Percentiles rank a stretch among this genome's conserved stretches.
Evolutionary conservation across 306 rosid genomes (phyloP).

Genomic region (Pueraria montana): DNA sequence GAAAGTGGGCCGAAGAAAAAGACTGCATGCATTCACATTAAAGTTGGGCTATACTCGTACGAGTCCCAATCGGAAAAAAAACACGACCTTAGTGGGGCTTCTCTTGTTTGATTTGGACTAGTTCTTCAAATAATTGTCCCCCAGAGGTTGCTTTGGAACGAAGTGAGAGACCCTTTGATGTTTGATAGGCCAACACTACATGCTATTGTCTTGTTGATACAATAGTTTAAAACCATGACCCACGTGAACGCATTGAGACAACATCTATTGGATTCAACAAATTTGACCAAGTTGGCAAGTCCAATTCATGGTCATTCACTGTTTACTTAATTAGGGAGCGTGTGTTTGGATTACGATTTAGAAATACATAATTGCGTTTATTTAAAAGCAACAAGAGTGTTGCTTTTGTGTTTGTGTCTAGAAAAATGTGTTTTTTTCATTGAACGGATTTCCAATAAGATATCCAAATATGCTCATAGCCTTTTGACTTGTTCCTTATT

Average conservation of each 20-base stretch:
- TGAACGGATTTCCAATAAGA: too few relatives aligned
- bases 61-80: slow-evolving; percentile 27
- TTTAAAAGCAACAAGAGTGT: too few relatives aligned
- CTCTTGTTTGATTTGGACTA: slow-evolving; percentile 37
- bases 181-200: slow-evolving; percentile 38
- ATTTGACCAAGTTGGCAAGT: neutral
- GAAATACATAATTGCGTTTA: too few relatives aligned
- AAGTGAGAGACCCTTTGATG: neutral
- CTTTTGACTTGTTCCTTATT: neutral
- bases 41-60: slow-evolving; percentile 12
- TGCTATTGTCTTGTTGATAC: slow-evolving; percentile 7
- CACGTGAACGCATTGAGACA: slow-evolving; percentile 37
- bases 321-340: neutral
- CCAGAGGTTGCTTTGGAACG: neutral
- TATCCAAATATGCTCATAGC: too few relatives aligned
- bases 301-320: slow-evolving; percentile 3
- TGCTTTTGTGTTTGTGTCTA: too few relatives aligned
- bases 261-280: neutral
- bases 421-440: too few relatives aligned
- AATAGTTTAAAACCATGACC: slow-evolving; percentile 15
- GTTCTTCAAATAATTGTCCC: neutral
- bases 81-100: slow-evolving; percentile 18
- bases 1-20: slow-evolving; percentile 19
- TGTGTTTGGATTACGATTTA: too few relatives aligned
- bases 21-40: neutral